Conservation (phyloP, 257 asterid species). For the Scutellaria baicalensis region DNA sequence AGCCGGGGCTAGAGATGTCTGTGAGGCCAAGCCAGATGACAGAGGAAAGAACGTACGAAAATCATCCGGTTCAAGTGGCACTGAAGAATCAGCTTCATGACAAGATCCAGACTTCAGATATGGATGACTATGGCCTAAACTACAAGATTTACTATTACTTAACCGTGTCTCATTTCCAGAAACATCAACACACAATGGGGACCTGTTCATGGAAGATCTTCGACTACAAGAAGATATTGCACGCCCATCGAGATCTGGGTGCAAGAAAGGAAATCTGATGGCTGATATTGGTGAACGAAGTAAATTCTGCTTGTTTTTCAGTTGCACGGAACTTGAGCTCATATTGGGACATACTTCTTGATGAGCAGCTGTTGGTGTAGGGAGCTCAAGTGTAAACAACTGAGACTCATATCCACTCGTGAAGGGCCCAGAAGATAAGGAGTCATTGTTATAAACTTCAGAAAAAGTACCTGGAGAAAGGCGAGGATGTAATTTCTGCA, state of each 20-base stretch:
- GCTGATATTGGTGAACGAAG: constrained; percentile 20
- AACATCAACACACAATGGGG: constrained; percentile 25
- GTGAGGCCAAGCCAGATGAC: constrained; percentile 13
- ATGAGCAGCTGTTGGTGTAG: constrained; percentile 18
- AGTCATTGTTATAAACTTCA: constrained; percentile 14
- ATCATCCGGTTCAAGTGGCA: constrained; percentile 18
- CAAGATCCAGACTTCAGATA: constrained; percentile 20
- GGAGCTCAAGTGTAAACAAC: constrained; percentile 16
- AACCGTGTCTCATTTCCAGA: constrained; percentile 22
- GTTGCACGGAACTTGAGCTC: constrained; percentile 14
- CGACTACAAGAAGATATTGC: constrained; percentile 27
- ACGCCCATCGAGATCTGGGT: constrained; percentile 30
- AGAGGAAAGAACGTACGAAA: constrained; percentile 14
- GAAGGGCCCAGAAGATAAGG: constrained; percentile 23
- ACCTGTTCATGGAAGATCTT: constrained; percentile 23
- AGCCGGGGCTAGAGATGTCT: constrained; percentile 21
- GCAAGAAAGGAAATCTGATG: constrained; percentile 45
- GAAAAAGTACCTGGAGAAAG: constrained; percentile 16
- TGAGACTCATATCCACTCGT: constrained; percentile 19
- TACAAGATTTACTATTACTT: constrained; percentile 16
- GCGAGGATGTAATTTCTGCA: constrained; percentile 16
- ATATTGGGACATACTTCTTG: constrained; percentile 16
- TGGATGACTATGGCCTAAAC: constrained; percentile 20
- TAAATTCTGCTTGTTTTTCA: constrained; percentile 24
- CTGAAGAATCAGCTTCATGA: constrained; percentile 18